Conservation (phyloP, 2,329 filamentous ascomycete species). For the Colletotrichum sp. region DNA sequence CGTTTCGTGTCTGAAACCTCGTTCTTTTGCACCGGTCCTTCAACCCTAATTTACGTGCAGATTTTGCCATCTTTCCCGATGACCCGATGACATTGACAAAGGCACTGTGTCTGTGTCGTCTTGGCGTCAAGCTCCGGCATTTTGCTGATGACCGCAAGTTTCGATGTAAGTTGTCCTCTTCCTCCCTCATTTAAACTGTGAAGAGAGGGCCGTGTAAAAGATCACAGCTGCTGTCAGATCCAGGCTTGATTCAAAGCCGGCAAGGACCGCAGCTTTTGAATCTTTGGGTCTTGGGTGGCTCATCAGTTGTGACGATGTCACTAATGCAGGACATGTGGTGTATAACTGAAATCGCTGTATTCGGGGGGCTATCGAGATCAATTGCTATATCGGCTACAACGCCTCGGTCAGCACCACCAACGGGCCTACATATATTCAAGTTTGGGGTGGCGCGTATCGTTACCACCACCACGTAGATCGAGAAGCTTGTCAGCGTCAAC, state of each 20-base stretch:
- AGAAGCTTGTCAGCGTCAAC: constrained; percentile 8
- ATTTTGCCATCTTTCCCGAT: not conserved
- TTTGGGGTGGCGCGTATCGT: constrained; percentile 22
- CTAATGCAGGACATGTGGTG: constrained; percentile 14
- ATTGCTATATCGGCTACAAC: constrained; percentile 38
- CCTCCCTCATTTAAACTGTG: no score
- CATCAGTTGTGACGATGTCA: not conserved
- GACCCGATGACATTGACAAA: not conserved
- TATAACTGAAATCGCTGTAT: constrained; percentile 27
- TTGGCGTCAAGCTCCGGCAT: not conserved
- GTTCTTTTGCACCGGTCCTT: not conserved
- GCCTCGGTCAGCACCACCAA: constrained; percentile 12
- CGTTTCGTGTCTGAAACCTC: not conserved
- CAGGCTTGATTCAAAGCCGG: constrained; percentile 15
- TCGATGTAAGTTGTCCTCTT: not conserved
- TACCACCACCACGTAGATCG: constrained; percentile 27
- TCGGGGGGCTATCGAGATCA: constrained; percentile 28
- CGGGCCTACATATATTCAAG: not conserved
- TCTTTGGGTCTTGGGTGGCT: constrained; percentile 29
- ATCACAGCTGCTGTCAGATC: constrained; percentile 2
- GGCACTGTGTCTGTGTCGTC: not conserved
- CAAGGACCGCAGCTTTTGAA: constrained; percentile 10
- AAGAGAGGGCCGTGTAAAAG: not conserved
- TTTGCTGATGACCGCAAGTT: not conserved
- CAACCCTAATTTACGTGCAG: not conserved